Evolutionary conservation across 768 basidiomycete genomes (phyloP).

Genomic region (Suillus discolor): DNA sequence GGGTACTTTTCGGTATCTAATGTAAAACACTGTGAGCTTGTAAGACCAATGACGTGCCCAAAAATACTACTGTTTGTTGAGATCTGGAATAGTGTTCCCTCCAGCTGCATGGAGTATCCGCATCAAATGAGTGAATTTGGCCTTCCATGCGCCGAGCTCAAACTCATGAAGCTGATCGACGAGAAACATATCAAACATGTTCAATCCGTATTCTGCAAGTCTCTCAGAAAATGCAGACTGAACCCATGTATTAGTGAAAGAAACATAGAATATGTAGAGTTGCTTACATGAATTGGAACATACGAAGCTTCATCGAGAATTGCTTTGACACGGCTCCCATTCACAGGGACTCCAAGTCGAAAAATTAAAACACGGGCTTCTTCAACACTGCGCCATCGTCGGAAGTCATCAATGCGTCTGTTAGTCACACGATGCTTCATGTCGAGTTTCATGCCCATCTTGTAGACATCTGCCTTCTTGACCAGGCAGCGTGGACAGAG

Average conservation of each 20-base stretch:
- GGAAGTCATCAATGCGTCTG: neutral
- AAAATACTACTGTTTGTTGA: constrained; percentile 1
- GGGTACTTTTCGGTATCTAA: constrained; percentile 16
- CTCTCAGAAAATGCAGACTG: constrained; percentile 12
- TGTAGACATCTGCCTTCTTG: neutral
- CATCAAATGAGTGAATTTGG: constrained; percentile 31
- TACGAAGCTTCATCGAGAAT: constrained; percentile 29
- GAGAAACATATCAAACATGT: constrained; percentile 15
- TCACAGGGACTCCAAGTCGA: constrained; percentile 17
- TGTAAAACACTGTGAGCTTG: constrained; percentile 5
- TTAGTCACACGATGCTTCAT: constrained; percentile 1
- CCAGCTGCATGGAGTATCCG: neutral
- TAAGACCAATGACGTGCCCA: neutral
- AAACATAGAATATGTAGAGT: constrained; percentile 1
- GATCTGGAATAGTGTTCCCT: neutral
- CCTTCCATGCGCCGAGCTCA: constrained; percentile 27
- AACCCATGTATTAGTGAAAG: neutral
- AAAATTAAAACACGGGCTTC: constrained; percentile 10
- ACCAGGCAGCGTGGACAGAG: constrained; percentile 27
- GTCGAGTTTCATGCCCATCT: constrained; percentile 17
- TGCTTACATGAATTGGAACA: constrained; percentile 33
- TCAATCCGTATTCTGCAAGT: constrained; percentile 9
- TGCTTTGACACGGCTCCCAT: constrained; percentile 26
- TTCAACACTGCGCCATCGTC: constrained; percentile 1
- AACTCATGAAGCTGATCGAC: constrained; percentile 24